Conservation (phyloP, 1,139 yeast genomes). For the Candida sp. region DNA sequence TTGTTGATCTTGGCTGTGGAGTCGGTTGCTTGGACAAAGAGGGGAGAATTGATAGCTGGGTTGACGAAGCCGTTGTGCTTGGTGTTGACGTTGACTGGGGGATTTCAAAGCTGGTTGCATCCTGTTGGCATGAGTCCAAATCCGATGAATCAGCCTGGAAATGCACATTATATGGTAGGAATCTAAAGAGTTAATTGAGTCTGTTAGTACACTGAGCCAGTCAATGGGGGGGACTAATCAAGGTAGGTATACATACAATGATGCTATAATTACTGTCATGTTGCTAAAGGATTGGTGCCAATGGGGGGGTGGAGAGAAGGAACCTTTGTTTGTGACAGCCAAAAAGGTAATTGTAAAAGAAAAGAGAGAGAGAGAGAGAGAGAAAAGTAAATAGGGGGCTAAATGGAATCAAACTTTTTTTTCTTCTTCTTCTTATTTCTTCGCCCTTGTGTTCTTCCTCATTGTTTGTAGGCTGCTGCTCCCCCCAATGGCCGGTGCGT, state of each 20-base stretch:
- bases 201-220: conserved; percentile 7
- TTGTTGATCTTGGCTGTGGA: conserved; percentile 11
- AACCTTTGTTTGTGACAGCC: background rate
- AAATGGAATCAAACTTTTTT: background rate
- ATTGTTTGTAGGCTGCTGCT: too few species aligned
- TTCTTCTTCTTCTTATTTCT: background rate
- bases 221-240: conserved; percentile 3
- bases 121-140: conserved; percentile 11
- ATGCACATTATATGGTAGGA: conserved; percentile 74
- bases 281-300: conserved; percentile 16
- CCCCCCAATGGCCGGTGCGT: too few species aligned
- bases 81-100: conserved; percentile 7
- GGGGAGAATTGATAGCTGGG: conserved; percentile 23
- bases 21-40: conserved; percentile 19
- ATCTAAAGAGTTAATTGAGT: conserved; percentile 34
- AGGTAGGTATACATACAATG: conserved; percentile 51
- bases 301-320: background rate
- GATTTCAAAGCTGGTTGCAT: conserved; percentile 7
- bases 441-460: background rate
- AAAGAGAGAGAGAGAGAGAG: background rate
- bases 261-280: conserved; percentile 63
- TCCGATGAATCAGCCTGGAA: conserved; percentile 49
- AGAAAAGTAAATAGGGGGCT: background rate
- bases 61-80: conserved; percentile 3
- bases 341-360: background rate